phyloP scores from a whole-genome alignment of 768 basidiomycete species.

The Lentinula raphanica region DNA sequence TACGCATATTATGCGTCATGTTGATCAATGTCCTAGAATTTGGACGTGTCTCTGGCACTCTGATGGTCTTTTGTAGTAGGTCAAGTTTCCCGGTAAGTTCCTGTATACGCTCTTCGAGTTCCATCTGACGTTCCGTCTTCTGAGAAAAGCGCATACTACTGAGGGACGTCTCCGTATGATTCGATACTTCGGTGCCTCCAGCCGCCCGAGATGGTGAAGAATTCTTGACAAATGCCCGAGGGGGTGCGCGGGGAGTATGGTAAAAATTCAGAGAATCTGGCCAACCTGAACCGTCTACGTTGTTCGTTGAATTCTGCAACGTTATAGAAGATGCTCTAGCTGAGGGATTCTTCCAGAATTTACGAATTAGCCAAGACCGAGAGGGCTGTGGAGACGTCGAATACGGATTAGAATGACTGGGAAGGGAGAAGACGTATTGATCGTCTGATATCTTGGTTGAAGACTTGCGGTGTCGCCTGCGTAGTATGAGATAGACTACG shows the following conservation, averaged over 20 bases:
- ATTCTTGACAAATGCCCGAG: background rate
- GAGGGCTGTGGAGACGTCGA: background rate
- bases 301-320: background rate
- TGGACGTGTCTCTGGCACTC: background rate
- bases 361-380: background rate
- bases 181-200: background rate
- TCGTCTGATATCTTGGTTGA: background rate
- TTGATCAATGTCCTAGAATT: slow-evolving; percentile 3
- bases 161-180: background rate
- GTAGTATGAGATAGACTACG: background rate
- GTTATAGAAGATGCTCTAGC: background rate
- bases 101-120: slow-evolving; percentile 5
- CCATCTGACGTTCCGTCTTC: slow-evolving; percentile 8
- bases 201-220: background rate
- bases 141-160: slow-evolving; percentile 6
- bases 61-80: background rate
- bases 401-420: background rate
- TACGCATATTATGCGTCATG: slow-evolving; percentile 5
- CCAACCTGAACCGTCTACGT: background rate
- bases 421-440: background rate
- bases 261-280: slow-evolving; percentile 1
- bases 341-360: background rate
- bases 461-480: background rate
- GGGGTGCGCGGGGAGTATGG: background rate
- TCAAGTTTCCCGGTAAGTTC: slow-evolving; percentile 1